Base-by-base conservation (phyloP, 495 filamentous ascomycete species). In the Evernia prunastri region DNA sequence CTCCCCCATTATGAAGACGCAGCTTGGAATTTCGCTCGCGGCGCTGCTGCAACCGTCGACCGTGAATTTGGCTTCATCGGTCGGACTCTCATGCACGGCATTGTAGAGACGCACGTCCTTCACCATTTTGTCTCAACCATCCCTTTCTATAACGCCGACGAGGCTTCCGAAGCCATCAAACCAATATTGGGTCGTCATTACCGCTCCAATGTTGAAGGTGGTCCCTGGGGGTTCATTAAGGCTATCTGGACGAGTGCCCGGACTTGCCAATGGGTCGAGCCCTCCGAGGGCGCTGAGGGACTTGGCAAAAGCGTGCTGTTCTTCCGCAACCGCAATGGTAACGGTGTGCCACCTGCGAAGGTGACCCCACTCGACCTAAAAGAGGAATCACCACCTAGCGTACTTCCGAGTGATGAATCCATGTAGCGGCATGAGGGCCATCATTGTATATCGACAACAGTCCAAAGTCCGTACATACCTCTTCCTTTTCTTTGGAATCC, bases 271-370 rank as follows among this genome's bases (percentile, higher is more conserved):
- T 85, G 77, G 76, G 79, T 84, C 51, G 82, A 85, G 74, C 81
- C 90, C 31, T 78, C 86, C 51, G 89, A 85, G 66, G 89, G 84
- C 61, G 83, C 87, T 49, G 65, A 72, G 58, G 82, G 82, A 33
- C 79, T 82, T 64, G 77, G 73, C 68, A 74, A 80, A 69, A 76
- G 77, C 29, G 80, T 85, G 13, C 70, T 84, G 11, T 85, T 85
- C 76, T 85, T 71, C 78, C 76, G 81, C 64, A 85, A 85, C 81
- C 79, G 81, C 66, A 97, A 96, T 75, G 85, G 85, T 23, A 73
- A 90, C 27, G 89, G 90, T 58, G 72, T 82, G 57, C 78, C 82
- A 69, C 89, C 90, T 8, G 59, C 76, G 68, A 84, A 85, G 75
- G 68, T 79, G 64, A 10, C 31, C n/a, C 23, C 64, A 43, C 43